Evolutionary conservation across 805 yeast species (phyloP).

Genomic region (Cyberlindnera samutprakarnensis): DNA sequence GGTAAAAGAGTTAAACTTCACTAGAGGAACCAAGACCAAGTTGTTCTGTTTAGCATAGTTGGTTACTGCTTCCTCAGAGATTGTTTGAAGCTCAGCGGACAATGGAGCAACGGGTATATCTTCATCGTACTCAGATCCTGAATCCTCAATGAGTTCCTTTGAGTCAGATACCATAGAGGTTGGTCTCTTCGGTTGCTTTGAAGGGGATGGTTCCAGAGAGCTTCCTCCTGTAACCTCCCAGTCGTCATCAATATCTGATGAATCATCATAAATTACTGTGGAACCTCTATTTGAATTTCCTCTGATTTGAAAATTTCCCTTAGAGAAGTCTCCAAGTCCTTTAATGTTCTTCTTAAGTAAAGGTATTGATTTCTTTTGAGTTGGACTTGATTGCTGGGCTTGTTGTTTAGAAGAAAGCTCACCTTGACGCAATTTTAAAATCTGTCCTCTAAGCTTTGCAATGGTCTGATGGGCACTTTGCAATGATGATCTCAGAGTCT

Average conservation of each 20-base stretch:
- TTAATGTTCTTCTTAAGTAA: slow-evolving; percentile 8
- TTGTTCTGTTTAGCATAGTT: slow-evolving; percentile 24
- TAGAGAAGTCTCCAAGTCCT: slow-evolving; percentile 7
- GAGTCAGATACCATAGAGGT: slow-evolving; percentile 9
- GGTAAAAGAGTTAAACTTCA: slow-evolving; percentile 11
- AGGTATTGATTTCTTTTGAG: slow-evolving; percentile 12
- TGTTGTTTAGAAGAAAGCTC: slow-evolving; percentile 15
- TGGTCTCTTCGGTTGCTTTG: slow-evolving; percentile 12
- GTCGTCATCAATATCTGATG: slow-evolving; percentile 14
- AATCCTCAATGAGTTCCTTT: slow-evolving; percentile 14
- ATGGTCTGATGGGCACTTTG: slow-evolving; percentile 58
- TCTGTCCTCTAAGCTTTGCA: slow-evolving; percentile 42
- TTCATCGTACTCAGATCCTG: slow-evolving; percentile 21
- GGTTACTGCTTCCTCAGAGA: slow-evolving; percentile 22
- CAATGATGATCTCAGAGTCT: slow-evolving; percentile 58
- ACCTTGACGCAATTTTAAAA: slow-evolving; percentile 20
- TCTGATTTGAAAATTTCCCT: slow-evolving; percentile 13
- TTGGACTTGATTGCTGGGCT: slow-evolving; percentile 1
- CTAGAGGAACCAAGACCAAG: slow-evolving; percentile 21
- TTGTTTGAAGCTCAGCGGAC: slow-evolving; percentile 15
- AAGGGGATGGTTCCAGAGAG: slow-evolving; percentile 13
- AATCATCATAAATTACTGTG: slow-evolving; percentile 16
- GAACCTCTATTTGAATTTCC: slow-evolving; percentile 21
- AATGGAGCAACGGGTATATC: slow-evolving; percentile 17
- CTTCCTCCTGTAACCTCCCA: slow-evolving; percentile 24